phyloP scores from a whole-genome alignment of 2,329 filamentous ascomycete species.

The Plenodomus biglobosus region DNA sequence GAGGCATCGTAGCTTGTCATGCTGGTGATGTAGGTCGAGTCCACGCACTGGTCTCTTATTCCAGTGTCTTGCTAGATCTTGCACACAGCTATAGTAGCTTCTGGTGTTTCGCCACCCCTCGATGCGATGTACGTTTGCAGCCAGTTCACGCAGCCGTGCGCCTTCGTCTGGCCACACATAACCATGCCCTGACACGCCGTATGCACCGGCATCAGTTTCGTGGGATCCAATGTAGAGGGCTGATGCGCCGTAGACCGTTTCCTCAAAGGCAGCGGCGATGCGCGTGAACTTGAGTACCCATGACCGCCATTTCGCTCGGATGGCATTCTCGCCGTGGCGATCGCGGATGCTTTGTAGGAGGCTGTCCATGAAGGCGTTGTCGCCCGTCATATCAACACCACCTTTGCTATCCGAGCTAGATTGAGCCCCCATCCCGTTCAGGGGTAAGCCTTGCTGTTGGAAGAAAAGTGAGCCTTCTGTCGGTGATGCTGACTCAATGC shows the following conservation, averaged over 20 bases:
- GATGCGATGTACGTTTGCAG: constrained; percentile 87
- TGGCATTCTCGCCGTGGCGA: constrained; percentile 80
- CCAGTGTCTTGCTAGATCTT: constrained; percentile 51
- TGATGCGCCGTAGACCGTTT: constrained; percentile 90
- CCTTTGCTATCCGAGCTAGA: constrained; percentile 37
- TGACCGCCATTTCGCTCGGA: constrained; percentile 88
- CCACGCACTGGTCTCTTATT: constrained; percentile 65
- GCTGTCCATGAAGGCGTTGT: constrained; percentile 84
- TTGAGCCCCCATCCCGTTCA: constrained; percentile 25
- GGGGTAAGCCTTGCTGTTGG: constrained; percentile 63
- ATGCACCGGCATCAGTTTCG: constrained; percentile 54
- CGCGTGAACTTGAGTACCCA: constrained; percentile 95
- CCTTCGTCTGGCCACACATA: constrained; percentile 91
- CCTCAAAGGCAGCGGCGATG: constrained; percentile 90
- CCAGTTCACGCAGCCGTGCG: constrained; percentile 79
- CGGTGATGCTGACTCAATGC: constrained; percentile 75
- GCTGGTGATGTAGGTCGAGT: constrained; percentile 88
- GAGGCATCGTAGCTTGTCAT: constrained; percentile 83
- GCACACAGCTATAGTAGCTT: constrained; percentile 93
- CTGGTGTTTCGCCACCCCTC: constrained; percentile 96
- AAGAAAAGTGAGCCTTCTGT: constrained; percentile 89
- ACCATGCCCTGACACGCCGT: constrained; percentile 75
- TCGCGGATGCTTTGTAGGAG: constrained; percentile 81
- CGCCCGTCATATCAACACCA: constrained; percentile 73
- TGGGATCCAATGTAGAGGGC: constrained; percentile 82